phyloP scores from a whole-genome alignment of 345 rosid species.

The Boechera divaricarpa region DNA sequence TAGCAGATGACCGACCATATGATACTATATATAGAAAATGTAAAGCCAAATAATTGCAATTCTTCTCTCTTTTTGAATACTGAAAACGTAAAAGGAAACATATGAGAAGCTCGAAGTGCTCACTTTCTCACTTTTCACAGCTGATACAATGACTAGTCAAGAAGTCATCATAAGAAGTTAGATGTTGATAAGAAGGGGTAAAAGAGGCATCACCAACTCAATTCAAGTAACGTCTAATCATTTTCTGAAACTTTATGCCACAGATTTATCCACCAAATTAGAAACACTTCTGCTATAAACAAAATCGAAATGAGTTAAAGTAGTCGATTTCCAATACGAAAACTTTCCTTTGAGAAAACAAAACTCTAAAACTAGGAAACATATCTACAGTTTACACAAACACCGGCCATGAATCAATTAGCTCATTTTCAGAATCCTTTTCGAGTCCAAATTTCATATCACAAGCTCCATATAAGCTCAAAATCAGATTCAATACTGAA shows the following conservation, averaged over 20 bases:
- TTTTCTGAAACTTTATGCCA: constrained; percentile 7
- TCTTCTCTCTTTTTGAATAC: neutral
- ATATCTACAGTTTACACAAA: neutral
- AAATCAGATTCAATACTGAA: too few relatives aligned
- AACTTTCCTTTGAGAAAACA: neutral
- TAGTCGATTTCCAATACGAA: neutral
- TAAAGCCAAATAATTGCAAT: neutral
- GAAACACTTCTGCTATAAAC: constrained; percentile 12
- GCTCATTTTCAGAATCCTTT: neutral
- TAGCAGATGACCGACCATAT: too few relatives aligned
- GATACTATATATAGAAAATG: too few relatives aligned
- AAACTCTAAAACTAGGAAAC: neutral
- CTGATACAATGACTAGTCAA: constrained; percentile 28
- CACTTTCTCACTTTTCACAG: neutral
- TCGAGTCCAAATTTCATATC: too few relatives aligned
- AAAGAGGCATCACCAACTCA: constrained; percentile 6
- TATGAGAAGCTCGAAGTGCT: constrained; percentile 1
- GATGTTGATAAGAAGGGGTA: constrained; percentile 1
- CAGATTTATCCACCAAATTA: neutral
- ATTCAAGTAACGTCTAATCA: constrained; percentile 4
- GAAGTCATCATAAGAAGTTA: constrained; percentile 22
- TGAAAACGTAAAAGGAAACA: too few relatives aligned
- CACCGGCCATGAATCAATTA: neutral
- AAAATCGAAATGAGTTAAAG: neutral
- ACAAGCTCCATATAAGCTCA: too few relatives aligned